Evolutionary conservation across 179 eudicot genomes (phyloP).

Genomic region (Silene coronaria): DNA sequence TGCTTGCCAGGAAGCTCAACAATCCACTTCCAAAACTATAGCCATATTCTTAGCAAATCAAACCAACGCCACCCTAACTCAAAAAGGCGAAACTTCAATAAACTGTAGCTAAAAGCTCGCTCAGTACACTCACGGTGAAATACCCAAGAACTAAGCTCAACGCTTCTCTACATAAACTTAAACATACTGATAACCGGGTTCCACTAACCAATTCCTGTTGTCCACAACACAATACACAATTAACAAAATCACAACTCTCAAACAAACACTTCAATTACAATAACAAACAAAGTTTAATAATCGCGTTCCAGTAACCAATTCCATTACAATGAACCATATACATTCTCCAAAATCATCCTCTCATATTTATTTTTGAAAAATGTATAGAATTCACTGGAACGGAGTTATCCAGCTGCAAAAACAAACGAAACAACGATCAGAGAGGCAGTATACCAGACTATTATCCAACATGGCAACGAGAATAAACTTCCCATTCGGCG

Average conservation of each 20-base stretch:
- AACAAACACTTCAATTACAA: background rate
- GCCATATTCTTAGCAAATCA: background rate
- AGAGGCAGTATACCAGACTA: slow-evolving; percentile 45
- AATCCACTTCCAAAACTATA: background rate
- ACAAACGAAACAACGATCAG: background rate
- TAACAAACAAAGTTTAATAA: too few species aligned
- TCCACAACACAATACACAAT: background rate
- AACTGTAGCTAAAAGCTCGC: background rate
- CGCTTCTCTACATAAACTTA: background rate
- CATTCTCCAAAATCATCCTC: background rate
- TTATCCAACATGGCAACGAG: slow-evolving; percentile 78
- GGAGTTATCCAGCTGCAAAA: background rate
- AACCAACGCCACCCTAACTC: background rate
- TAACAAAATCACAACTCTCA: background rate
- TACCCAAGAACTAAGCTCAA: background rate
- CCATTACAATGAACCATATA: too few species aligned
- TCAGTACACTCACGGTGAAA: background rate
- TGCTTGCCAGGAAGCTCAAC: too few species aligned
- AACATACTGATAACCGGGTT: background rate
- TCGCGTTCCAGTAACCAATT: too few species aligned
- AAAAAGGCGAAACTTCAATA: background rate
- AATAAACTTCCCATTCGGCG: slow-evolving; percentile 92
- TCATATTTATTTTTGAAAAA: background rate
- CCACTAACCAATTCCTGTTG: background rate
- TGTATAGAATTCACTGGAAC: background rate